These are phyloP conservation scores for Tuber umbilicatum DNA, from an alignment of 495 filamentous ascomycete genomes.

Conservation along the genomic window DNA sequence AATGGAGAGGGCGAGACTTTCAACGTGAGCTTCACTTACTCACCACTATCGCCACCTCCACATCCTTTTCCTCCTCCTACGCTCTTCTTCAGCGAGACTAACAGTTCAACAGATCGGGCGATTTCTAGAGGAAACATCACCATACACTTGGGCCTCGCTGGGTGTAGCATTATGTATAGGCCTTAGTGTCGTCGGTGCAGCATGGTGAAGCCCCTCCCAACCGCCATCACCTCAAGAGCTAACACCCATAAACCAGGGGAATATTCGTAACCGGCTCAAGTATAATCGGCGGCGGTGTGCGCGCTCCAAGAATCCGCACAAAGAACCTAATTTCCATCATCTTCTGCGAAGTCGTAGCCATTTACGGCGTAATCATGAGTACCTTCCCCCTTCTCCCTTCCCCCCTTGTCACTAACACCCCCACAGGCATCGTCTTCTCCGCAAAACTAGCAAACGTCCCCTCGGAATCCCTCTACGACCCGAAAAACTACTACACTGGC, in stretches of 20 bases:
- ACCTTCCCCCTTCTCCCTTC: background rate
- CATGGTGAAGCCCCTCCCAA: constrained; percentile 65
- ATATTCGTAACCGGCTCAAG: constrained; percentile 99
- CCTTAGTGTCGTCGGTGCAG: constrained; percentile 88
- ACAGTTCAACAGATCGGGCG: constrained; percentile 64
- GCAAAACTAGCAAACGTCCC: constrained; percentile 61
- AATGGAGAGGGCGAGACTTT: constrained; percentile 92
- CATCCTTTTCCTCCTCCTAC: background rate
- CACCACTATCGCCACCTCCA: background rate
- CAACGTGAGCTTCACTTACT: constrained; percentile 60
- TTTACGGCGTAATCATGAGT: constrained; percentile 99
- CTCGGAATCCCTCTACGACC: constrained; percentile 52
- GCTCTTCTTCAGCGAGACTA: constrained; percentile 5
- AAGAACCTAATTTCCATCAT: constrained; percentile 99
- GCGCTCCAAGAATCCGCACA: constrained; percentile 90
- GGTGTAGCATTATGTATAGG: constrained; percentile 94
- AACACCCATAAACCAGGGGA: constrained; percentile 59
- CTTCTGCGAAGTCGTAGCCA: constrained; percentile 99
- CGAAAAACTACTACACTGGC: constrained; percentile 82
- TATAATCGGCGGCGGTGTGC: constrained; percentile 93
- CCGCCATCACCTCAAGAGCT: constrained; percentile 19
- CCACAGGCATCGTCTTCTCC: constrained; percentile 72
- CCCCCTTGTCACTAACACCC: constrained; percentile 5
- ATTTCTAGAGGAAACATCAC: constrained; percentile 90
- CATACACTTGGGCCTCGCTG: constrained; percentile 83